Conservation (phyloP, 441 rosid species). For the Bruguiera hainesii region DNA sequence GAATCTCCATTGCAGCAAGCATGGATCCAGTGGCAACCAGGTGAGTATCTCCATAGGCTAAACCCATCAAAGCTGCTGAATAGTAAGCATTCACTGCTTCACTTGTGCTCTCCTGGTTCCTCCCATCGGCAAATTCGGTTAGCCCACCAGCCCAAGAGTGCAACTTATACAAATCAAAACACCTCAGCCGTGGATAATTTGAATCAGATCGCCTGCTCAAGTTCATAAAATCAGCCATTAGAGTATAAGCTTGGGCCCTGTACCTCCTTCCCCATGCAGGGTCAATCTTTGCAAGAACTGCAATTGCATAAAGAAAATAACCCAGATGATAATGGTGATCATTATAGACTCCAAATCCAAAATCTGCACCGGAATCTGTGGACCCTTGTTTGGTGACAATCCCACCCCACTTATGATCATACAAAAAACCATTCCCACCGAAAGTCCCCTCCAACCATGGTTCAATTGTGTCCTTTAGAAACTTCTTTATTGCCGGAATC, state of each 20-base stretch:
- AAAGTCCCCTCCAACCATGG: conserved; percentile 91
- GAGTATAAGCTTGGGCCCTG: conserved; percentile 74
- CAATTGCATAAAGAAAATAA: conserved; percentile 81
- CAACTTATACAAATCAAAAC: conserved; percentile 79
- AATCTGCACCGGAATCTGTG: conserved; percentile 70
- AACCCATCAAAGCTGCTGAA: conserved; percentile 83
- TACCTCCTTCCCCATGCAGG: conserved; percentile 85
- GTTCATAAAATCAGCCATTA: conserved; percentile 86
- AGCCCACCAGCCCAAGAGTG: conserved; percentile 98
- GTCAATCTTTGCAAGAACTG: conserved; percentile 79
- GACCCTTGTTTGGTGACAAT: conserved; percentile 71
- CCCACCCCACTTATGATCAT: conserved; percentile 90
- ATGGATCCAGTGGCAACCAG: conserved; percentile 63
- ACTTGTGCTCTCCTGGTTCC: conserved; percentile 91
- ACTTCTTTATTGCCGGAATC: conserved; percentile 55
- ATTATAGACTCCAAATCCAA: conserved; percentile 81
- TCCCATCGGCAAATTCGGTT: conserved; percentile 79
- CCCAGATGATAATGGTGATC: conserved; percentile 89
- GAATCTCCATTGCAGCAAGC: conserved; percentile 76
- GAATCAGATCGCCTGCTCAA: conserved; percentile 49
- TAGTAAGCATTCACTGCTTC: conserved; percentile 92
- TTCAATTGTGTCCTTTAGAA: conserved; percentile 67
- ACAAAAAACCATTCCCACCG: conserved; percentile 67
- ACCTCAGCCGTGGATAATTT: conserved; percentile 66
- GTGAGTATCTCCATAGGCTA: conserved; percentile 87